These are phyloP conservation scores for Pseudogymnoascus sp. DNA, from an alignment of 2,329 filamentous ascomycete species.

Conservation along the genomic window DNA sequence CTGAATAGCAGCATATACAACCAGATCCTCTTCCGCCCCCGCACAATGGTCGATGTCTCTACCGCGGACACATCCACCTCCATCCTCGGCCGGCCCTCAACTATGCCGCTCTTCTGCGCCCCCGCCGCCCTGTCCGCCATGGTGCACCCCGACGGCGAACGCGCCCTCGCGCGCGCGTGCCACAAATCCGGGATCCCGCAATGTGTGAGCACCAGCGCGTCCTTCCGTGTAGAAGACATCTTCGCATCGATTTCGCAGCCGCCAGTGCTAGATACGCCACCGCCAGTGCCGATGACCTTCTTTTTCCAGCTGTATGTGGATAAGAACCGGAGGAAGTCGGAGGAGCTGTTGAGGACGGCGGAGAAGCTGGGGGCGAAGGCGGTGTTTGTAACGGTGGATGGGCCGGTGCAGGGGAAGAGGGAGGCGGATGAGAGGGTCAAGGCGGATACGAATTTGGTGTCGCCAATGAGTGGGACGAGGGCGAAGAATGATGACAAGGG, in stretches of 20 bases:
- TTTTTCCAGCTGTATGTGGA: slow-evolving; percentile 58
- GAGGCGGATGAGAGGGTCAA: slow-evolving; percentile 37
- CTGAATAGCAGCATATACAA: slow-evolving; percentile 47
- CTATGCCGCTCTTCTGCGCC: slow-evolving; percentile 52
- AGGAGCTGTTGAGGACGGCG: slow-evolving; percentile 39
- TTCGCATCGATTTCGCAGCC: slow-evolving; percentile 22
- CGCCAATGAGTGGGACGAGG: slow-evolving; percentile 42
- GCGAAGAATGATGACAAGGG: slow-evolving; percentile 45
- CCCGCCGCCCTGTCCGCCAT: slow-evolving; percentile 57
- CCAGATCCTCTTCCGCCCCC: slow-evolving; percentile 50
- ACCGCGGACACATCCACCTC: slow-evolving; percentile 40
- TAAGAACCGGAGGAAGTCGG: slow-evolving; percentile 43
- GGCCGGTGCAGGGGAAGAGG: slow-evolving; percentile 47
- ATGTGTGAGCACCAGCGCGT: slow-evolving; percentile 53
- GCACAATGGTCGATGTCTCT: slow-evolving; percentile 48
- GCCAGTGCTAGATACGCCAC: slow-evolving; percentile 13
- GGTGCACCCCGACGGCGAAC: slow-evolving; percentile 57
- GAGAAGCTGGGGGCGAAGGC: slow-evolving; percentile 39
- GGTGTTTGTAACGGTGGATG: slow-evolving; percentile 51
- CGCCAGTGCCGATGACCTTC: slow-evolving; percentile 28
- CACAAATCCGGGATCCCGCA: slow-evolving; percentile 45
- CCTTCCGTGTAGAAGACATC: slow-evolving; percentile 48
- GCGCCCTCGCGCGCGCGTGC: slow-evolving; percentile 46
- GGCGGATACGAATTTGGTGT: slow-evolving; percentile 37
- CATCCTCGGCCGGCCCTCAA: slow-evolving; percentile 45